Conservation (phyloP, 306 rosid species). For the Acacia melanoxylon region DNA sequence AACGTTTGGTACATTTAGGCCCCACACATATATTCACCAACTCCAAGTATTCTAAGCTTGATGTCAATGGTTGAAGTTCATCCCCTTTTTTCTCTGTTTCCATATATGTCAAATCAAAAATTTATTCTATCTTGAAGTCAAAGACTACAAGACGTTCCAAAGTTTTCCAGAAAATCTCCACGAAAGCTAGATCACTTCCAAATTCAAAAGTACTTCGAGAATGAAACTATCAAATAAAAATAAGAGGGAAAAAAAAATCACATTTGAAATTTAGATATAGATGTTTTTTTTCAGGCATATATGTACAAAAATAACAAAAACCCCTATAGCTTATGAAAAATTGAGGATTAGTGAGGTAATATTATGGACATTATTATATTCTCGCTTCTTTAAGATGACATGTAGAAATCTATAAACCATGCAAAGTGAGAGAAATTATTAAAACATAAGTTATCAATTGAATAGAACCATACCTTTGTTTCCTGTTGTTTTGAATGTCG, state of each 20-base stretch:
- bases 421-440: neutral
- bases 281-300: neutral
- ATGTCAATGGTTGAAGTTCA: neutral
- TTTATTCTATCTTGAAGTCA: neutral
- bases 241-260: neutral
- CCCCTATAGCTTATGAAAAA: neutral
- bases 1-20: neutral
- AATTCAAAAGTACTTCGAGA: neutral
- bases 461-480: neutral
- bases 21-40: neutral
- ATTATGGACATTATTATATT: neutral
- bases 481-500: neutral
- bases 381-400: neutral
- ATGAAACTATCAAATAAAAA: neutral
- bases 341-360: neutral
- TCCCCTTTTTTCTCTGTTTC: neutral
- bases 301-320: neutral
- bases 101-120: neutral
- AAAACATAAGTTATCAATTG: neutral
- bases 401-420: neutral
- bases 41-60: neutral
- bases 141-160: fast-evolving
- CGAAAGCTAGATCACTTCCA: neutral
- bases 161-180: neutral
- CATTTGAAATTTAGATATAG: neutral